These are phyloP conservation scores for Plasmodium reichenowi DNA, from an alignment of 169 alveolate genomes.

Conservation along the genomic window DNA sequence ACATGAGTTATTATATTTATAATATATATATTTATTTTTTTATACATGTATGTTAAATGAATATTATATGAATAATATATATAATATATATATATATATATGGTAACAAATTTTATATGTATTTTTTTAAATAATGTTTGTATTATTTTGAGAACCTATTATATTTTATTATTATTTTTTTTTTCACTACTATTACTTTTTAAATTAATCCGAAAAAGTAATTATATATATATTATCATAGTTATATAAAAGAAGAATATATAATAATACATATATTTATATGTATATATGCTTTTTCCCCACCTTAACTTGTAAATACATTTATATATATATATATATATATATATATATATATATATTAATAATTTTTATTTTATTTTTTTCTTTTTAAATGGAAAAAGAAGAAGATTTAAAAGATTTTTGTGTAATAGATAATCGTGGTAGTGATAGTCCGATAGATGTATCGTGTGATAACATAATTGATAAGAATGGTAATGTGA, in stretches of 20 bases:
- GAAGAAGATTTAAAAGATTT: slow-evolving; percentile 23
- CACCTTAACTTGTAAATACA: neutral
- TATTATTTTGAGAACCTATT: too few relatives aligned
- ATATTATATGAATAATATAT: too few relatives aligned
- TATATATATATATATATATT: neutral
- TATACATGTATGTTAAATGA: too few relatives aligned
- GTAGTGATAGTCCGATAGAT: slow-evolving; percentile 10
- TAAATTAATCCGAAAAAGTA: slow-evolving; percentile 1
- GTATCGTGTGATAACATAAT: slow-evolving; percentile 47
- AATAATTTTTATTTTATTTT: neutral
- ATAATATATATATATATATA: neutral
- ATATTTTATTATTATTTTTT: neutral
- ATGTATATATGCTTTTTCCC: slow-evolving; percentile 1
- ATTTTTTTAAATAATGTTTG: too few relatives aligned
- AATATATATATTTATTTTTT: too few relatives aligned
- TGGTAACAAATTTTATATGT: neutral
- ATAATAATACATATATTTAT: neutral
- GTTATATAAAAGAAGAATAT: neutral
- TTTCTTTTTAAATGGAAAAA: slow-evolving; percentile 26
- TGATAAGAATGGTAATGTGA: slow-evolving; percentile 64
- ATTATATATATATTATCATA: neutral
- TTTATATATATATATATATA: too few relatives aligned
- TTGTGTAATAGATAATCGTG: slow-evolving; percentile 25
- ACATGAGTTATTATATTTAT: too few relatives aligned
- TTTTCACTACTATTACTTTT: neutral